phyloP scores from a whole-genome alignment of 805 yeast species.

The Wickerhamomyces pijperi region DNA sequence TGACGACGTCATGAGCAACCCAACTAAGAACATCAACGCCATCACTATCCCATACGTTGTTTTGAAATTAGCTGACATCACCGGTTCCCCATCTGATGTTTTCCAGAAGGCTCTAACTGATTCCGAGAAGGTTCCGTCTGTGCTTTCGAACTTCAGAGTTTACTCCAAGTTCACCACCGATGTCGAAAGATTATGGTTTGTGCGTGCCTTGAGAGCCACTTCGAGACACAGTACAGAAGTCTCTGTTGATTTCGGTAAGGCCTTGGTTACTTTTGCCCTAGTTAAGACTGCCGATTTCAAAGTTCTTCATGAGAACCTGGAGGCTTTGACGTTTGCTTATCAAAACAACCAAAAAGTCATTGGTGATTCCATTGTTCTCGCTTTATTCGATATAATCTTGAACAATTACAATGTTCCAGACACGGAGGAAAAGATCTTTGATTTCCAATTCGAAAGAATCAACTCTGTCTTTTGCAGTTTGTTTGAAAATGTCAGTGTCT shows the following conservation, averaged over 20 bases:
- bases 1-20: slow-evolving; percentile 37
- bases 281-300: slow-evolving; percentile 23
- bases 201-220: slow-evolving; percentile 30
- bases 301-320: slow-evolving; percentile 5
- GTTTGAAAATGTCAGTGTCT: slow-evolving; percentile 18
- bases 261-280: slow-evolving; percentile 36
- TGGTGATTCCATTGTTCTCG: slow-evolving; percentile 32
- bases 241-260: slow-evolving; percentile 22
- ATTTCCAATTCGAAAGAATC: slow-evolving; percentile 19
- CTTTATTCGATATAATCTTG: slow-evolving; percentile 24
- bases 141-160: slow-evolving; percentile 35
- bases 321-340: slow-evolving; percentile 23
- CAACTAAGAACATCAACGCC: slow-evolving; percentile 32
- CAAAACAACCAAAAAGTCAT: slow-evolving; percentile 25
- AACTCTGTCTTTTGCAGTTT: slow-evolving; percentile 27
- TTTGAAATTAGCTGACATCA: slow-evolving; percentile 14
- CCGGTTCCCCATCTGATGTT: slow-evolving; percentile 19
- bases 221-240: slow-evolving; percentile 13
- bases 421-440: slow-evolving; percentile 9
- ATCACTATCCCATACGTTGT: slow-evolving; percentile 46
- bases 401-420: slow-evolving; percentile 4
- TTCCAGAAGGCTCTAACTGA: slow-evolving; percentile 24
- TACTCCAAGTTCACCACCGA: slow-evolving; percentile 35
- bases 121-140: slow-evolving; percentile 34
- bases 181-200: slow-evolving; percentile 42